A percentile compares a stretch with the other conserved stretches of the same genome.
Conservation (phyloP, 139 green algal genomes). For the Helicosporidium sp. region DNA sequence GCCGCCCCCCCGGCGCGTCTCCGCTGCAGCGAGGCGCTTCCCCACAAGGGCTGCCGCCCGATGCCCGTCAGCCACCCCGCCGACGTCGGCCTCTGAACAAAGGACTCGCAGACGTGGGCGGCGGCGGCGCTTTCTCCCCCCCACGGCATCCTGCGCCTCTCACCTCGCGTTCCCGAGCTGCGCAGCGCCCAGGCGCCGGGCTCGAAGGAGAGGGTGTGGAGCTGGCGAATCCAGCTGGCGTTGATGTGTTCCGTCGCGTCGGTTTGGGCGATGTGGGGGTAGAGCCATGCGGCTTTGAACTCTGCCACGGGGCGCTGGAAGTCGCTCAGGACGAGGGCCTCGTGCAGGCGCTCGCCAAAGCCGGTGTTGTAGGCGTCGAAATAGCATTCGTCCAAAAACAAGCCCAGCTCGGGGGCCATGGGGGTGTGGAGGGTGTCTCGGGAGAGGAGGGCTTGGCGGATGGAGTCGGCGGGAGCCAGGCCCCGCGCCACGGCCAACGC, state of each 20-base stretch:
- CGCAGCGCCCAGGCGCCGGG: too few relatives aligned
- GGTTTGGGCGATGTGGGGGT: constrained; percentile 42
- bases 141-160: too few relatives aligned
- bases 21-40: too few relatives aligned
- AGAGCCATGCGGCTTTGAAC: constrained; percentile 30
- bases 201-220: too few relatives aligned
- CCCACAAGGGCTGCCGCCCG: too few relatives aligned
- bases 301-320: constrained; percentile 5
- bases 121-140: neutral
- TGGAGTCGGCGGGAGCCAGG: constrained; percentile 10
- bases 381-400: constrained; percentile 49
- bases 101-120: neutral
- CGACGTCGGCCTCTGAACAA: too few relatives aligned
- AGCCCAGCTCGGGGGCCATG: constrained; percentile 65
- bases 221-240: constrained; percentile 31
- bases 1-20: too few relatives aligned
- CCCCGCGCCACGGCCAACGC: constrained; percentile 48
- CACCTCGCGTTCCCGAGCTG: too few relatives aligned
- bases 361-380: constrained; percentile 17
- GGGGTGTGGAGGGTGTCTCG: constrained; percentile 22
- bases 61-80: too few relatives aligned
- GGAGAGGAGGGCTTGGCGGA: constrained; percentile 27
- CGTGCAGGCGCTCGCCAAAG: constrained; percentile 13
- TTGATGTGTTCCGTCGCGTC: constrained; percentile 30
- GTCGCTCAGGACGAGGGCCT: neutral